Conservation (phyloP, 2,329 filamentous ascomycete genomes). For the Aspergillus sp. region DNA sequence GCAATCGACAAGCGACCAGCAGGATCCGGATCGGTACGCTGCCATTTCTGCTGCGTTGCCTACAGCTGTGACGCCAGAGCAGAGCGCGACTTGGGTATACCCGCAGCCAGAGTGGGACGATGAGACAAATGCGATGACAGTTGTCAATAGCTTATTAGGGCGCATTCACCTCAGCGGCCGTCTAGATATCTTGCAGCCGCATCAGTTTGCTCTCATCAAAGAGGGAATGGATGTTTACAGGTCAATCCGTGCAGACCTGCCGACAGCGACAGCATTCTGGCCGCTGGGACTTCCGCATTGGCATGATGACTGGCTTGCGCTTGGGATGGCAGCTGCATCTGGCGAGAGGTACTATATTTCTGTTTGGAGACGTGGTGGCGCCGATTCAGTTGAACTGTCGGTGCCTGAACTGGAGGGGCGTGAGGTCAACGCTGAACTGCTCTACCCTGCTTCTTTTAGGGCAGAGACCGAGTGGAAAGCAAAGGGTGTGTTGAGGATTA, state of each 20-base stretch:
- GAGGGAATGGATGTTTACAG: constrained; percentile 34
- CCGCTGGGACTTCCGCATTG: constrained; percentile 33
- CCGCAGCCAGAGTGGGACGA: constrained; percentile 35
- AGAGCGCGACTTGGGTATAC: constrained; percentile 38
- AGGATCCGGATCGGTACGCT: constrained; percentile 32
- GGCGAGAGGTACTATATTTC: constrained; percentile 13
- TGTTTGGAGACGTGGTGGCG: constrained; percentile 23
- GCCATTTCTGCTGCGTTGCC: constrained; percentile 32
- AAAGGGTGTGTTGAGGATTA: constrained; percentile 1
- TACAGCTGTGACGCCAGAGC: constrained; percentile 37
- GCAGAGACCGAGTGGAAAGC: constrained; percentile 1
- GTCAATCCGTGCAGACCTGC: constrained; percentile 22
- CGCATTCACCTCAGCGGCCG: constrained; percentile 33
- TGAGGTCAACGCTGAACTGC: background rate
- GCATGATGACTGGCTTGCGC: constrained; percentile 32
- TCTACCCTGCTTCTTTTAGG: constrained; percentile 12
- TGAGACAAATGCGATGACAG: constrained; percentile 35
- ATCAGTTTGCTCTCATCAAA: constrained; percentile 26
- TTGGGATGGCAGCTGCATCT: constrained; percentile 21
- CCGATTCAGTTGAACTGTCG: constrained; percentile 1
- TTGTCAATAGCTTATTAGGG: constrained; percentile 36
- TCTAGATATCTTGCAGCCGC: constrained; percentile 23
- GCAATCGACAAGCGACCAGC: constrained; percentile 39
- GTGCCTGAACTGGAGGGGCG: background rate
- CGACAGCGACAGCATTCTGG: constrained; percentile 28